Base-by-base conservation (phyloP, 2,329 filamentous ascomycete genomes). In the Hypomyces rosellus region DNA sequence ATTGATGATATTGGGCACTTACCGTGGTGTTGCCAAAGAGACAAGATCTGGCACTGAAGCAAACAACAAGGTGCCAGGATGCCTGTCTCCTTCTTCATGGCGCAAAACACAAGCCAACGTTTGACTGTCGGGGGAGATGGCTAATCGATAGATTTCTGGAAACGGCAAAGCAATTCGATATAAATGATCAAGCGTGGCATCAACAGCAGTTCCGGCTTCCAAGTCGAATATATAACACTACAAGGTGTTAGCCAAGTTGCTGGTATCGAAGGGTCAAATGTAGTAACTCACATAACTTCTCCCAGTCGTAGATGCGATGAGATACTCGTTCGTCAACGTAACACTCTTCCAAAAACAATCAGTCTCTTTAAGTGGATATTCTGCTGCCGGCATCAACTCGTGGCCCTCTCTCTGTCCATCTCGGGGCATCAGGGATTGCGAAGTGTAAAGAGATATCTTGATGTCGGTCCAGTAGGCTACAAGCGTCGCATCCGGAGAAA, bases 391-490 rank as follows among this genome's bases (percentile, higher is more conserved):
- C 42, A n/a, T 34, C 13, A 45, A 30, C 14, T 30, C 20, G 13
- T 45, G 5, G 34, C 43, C 15, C 53, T 51, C 39, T n/a, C n/a
- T 49, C 33, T 43, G 46, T 7, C 46, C 25, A 14, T 16, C 22
- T 42, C 30, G 16, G 30, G 20, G 20, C 6, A 16, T 42, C 15
- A 61, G 47, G 5, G 56, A 60, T 40, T 57, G 52, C 5, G 58
- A 57, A 4, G 59, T 63, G 44, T 60, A 65, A 5, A 65, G 49
- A 20, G 50, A 54, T 33, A 65, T 61, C 34, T 59, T 60, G 37
- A 34, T 48, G 33, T 64, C 61, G 3, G 56, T 64, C 60, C 63
- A 65, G 44, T 63, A 65, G 1, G 57, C 63, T 34, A 64, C 50
- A 5, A 59, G 50, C 18, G 52, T 56, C 12, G 57, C 62, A 36